A percentile compares a stretch with the other conserved stretches of the same genome.
Evolutionary conservation across 1,284 basidiomycete genomes (phyloP).

Genomic region (Kwoniella shivajii): DNA sequence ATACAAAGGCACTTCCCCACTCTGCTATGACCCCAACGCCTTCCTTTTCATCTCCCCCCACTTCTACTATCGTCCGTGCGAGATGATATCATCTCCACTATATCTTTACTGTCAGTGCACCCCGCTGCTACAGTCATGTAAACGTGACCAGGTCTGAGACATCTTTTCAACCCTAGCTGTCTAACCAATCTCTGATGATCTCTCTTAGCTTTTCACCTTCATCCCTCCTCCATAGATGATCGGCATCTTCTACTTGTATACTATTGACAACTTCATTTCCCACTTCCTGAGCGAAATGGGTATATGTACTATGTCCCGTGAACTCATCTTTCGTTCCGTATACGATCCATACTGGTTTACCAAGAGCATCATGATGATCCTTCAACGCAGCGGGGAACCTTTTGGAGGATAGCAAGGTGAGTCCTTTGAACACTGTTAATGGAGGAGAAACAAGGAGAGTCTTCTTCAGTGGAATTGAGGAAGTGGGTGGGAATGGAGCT

Average conservation of each 20-base stretch:
- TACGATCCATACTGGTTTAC: slow-evolving; percentile 26
- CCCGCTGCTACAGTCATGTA: too few relatives aligned
- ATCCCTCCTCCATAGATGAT: slow-evolving; percentile 40
- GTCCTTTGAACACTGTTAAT: slow-evolving; percentile 31
- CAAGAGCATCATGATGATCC: slow-evolving; percentile 4
- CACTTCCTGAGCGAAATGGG: slow-evolving; percentile 8
- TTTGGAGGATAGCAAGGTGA: slow-evolving; percentile 31
- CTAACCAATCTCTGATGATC: slow-evolving; percentile 33
- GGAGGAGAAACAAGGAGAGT: slow-evolving; percentile 45
- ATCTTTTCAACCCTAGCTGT: neutral
- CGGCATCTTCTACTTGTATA: slow-evolving; percentile 37
- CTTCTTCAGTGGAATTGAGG: slow-evolving; percentile 11
- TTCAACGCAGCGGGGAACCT: slow-evolving; percentile 25
- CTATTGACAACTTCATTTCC: slow-evolving; percentile 7
- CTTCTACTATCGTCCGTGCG: neutral
- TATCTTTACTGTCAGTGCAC: too few relatives aligned
- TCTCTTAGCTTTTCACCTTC: slow-evolving; percentile 24
- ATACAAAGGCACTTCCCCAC: neutral
- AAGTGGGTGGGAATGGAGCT: slow-evolving; percentile 10
- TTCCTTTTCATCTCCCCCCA: neutral
- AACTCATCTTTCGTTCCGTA: slow-evolving; percentile 44
- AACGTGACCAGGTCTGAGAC: too few relatives aligned
- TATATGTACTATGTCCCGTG: slow-evolving; percentile 27
- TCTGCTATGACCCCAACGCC: too few relatives aligned
- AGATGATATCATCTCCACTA: too few relatives aligned